phyloP scores from a whole-genome alignment of 495 filamentous ascomycete genomes.

The Neurospora sp. region DNA sequence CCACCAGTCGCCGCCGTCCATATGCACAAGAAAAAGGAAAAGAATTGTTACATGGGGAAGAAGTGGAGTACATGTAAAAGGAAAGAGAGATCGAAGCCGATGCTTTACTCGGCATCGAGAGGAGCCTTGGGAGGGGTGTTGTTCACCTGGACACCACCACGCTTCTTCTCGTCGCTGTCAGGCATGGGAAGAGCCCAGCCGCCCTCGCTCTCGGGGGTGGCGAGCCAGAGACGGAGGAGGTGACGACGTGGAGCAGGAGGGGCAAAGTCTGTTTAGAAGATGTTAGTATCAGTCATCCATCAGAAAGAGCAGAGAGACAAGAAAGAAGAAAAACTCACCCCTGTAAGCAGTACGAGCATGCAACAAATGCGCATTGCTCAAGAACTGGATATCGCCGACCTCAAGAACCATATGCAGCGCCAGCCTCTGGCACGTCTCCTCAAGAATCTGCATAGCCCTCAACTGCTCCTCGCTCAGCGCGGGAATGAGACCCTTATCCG shows the following conservation, averaged over 20 bases:
- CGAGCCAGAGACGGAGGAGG: constrained; percentile 79
- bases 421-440: constrained; percentile 53
- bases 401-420: constrained; percentile 70
- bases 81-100: background rate
- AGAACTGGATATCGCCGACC: constrained; percentile 71
- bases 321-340: constrained; percentile 12
- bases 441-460: constrained; percentile 54
- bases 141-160: constrained; percentile 81
- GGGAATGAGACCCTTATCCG: constrained; percentile 55
- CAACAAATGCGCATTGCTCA: constrained; percentile 58
- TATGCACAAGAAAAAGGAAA: background rate
- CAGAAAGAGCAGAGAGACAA: background rate
- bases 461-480: constrained; percentile 52
- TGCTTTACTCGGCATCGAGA: constrained; percentile 58
- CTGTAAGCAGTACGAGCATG: constrained; percentile 60
- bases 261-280: constrained; percentile 43
- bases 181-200: constrained; percentile 79
- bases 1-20: background rate
- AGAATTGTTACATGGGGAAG: background rate
- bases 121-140: constrained; percentile 53
- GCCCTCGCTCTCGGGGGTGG: constrained; percentile 69
- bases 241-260: constrained; percentile 51
- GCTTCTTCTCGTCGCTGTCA: constrained; percentile 72
- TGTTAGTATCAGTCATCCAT: constrained; percentile 2
- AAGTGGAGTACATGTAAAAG: background rate